phyloP scores from a whole-genome alignment of 1,139 yeast species.

The Yamadazyma pseudoaaseri region DNA sequence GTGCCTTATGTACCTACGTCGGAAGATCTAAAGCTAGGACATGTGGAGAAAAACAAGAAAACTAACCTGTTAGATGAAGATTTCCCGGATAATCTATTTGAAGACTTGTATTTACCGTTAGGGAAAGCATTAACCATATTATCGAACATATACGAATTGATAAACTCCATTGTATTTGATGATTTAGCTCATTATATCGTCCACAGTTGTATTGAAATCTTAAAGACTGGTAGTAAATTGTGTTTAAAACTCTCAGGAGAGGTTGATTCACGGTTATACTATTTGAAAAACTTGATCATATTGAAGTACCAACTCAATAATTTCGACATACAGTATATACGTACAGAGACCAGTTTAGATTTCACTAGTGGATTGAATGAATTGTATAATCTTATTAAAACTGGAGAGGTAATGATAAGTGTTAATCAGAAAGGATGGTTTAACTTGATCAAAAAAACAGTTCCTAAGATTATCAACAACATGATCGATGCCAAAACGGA shows the following conservation, averaged over 20 bases:
- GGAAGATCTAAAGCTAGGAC: constrained; percentile 60
- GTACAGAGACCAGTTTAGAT: constrained; percentile 74
- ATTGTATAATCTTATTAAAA: constrained; percentile 46
- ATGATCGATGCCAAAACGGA: constrained; percentile 85
- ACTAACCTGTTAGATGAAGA: constrained; percentile 28
- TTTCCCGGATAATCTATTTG: constrained; percentile 39
- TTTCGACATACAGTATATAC: constrained; percentile 77
- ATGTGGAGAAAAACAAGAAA: constrained; percentile 29
- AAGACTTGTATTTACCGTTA: constrained; percentile 71
- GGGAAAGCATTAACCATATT: constrained; percentile 67
- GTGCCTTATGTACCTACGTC: constrained; percentile 65
- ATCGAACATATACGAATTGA: constrained; percentile 76
- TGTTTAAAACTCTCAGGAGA: constrained; percentile 40
- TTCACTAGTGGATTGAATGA: constrained; percentile 70
- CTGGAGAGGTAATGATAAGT: constrained; percentile 33
- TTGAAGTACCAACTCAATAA: constrained; percentile 69
- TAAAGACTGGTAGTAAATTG: constrained; percentile 49
- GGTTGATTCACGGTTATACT: constrained; percentile 62
- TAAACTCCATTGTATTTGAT: constrained; percentile 76
- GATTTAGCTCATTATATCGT: constrained; percentile 87
- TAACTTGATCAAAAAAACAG: constrained; percentile 64
- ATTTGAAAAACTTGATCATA: constrained; percentile 69
- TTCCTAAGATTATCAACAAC: constrained; percentile 80
- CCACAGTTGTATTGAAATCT: constrained; percentile 67
- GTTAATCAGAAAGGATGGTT: constrained; percentile 44